Base-by-base conservation (phyloP, 108 stramenopile species). In the Nitzschia sp. region DNA sequence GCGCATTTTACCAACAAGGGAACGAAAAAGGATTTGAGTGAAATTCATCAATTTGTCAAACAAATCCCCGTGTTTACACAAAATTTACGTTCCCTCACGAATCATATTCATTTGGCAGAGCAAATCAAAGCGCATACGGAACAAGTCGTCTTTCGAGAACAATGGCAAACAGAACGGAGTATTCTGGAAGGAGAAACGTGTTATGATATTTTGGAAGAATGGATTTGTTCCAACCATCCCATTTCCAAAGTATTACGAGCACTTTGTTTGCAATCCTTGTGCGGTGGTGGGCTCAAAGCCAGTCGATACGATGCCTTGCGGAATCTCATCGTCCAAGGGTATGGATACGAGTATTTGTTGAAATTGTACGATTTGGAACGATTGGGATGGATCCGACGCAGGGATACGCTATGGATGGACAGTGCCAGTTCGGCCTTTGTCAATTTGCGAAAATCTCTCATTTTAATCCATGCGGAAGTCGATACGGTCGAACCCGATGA, bases 41-140 rank as follows among this genome's bases (percentile, higher is more conserved):
- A 98, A 79, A 96, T 98, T 30, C 97, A 98, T 77, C 94, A 93
- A 66, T 97, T 98, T 67, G 97, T 97, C 54, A 98, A 98, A 72
- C 89, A 97, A 76, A 98, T 98, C 53, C 98, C 98, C 0, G 73
- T 80, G 11, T 79, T 80, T 76, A 78, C 80, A 6, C 79, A 85
- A 57, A 85, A 75, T 66, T 72, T 85, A 22, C 55, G 91, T 38
- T 86, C 84, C 13, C 67, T 98, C 22, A 94, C 93, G 29, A 93
- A 93, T 69, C 98, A 98, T 69, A 97, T 98, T 60, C 86, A 97
- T 75, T 76, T 98, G 41, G 96, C 98, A 15, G 98, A 97, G 80
- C 52, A 90, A 23, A 81, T 98, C 55, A 96, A 97, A 72, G 71
- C 78, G 17, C 78, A 82, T 6, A 91, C 96, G 9, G 91, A 96